Percentiles rank a stretch among this genome's conserved stretches.
Conservation (phyloP, 352 stramenopile genomes). For the Phytophthora ohioensis region DNA sequence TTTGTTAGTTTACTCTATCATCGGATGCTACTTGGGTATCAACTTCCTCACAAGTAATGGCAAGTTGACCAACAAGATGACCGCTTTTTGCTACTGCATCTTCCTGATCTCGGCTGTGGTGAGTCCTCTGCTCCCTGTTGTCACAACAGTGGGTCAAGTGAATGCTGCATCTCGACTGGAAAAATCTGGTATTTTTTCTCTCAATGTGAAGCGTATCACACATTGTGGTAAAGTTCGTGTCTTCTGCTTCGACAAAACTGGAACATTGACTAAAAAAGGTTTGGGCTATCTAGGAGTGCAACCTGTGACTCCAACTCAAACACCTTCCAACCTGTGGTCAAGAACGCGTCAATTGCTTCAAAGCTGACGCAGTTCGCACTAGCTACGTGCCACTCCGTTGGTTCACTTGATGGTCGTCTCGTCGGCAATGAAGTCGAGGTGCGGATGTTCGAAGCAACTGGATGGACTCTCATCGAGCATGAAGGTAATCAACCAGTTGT, state of each 20-base stretch:
- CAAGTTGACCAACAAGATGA: slow-evolving; percentile 62
- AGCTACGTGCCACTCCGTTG: slow-evolving; percentile 75
- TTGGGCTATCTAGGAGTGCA: slow-evolving; percentile 66
- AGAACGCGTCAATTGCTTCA: slow-evolving; percentile 2
- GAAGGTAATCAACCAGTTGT: slow-evolving; percentile 27
- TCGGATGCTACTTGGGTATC: slow-evolving; percentile 59
- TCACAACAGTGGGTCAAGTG: slow-evolving; percentile 79
- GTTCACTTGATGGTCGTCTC: slow-evolving; percentile 50
- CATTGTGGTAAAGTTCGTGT: slow-evolving; percentile 83
- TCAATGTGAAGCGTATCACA: slow-evolving; percentile 75
- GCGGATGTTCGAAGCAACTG: slow-evolving; percentile 67
- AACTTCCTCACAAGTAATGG: slow-evolving; percentile 53
- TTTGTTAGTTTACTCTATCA: no score
- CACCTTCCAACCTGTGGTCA: slow-evolving; percentile 24
- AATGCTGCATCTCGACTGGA: slow-evolving; percentile 71
- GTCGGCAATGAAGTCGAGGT: slow-evolving; percentile 83
- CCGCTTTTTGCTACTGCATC: slow-evolving; percentile 61
- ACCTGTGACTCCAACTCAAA: slow-evolving; percentile 19
- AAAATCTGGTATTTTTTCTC: slow-evolving; percentile 65
- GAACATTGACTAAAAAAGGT: slow-evolving; percentile 86
- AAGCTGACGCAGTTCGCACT: slow-evolving; percentile 42
- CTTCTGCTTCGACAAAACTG: slow-evolving; percentile 90
- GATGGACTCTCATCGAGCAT: slow-evolving; percentile 45
- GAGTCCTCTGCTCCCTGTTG: slow-evolving; percentile 76
- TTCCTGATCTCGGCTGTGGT: slow-evolving; percentile 68